These are phyloP conservation scores for Suhomyces xylopsoci DNA, from an alignment of 805 yeast genomes.

Conservation along the genomic window DNA sequence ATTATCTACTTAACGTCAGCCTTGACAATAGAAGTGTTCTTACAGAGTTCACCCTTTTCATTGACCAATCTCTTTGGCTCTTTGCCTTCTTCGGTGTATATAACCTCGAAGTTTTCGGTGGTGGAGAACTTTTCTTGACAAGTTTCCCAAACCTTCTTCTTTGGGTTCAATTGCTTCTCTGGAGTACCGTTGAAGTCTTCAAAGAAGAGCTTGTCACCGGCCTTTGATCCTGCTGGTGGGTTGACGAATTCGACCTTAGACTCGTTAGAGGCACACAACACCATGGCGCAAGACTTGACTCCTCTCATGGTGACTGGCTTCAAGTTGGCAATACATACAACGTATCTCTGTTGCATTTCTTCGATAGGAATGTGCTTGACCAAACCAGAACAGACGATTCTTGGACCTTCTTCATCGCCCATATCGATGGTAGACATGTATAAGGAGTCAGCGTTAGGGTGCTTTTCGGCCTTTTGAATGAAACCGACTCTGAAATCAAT, in stretches of 20 bases:
- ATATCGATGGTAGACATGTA: slow-evolving; percentile 95
- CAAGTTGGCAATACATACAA: slow-evolving; percentile 89
- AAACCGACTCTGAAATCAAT: slow-evolving; percentile 94
- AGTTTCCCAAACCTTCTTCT: slow-evolving; percentile 97
- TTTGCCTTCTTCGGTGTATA: slow-evolving; percentile 78
- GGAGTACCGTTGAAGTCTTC: slow-evolving; percentile 89
- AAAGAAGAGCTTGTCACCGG: slow-evolving; percentile 96
- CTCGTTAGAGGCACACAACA: slow-evolving; percentile 83
- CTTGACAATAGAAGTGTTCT: slow-evolving; percentile 64
- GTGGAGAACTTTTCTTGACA: slow-evolving; percentile 91
- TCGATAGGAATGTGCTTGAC: slow-evolving; percentile 87
- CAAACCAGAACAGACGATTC: slow-evolving; percentile 97
- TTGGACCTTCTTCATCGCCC: slow-evolving; percentile 96
- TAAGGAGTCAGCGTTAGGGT: slow-evolving; percentile 96
- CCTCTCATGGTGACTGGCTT: slow-evolving; percentile 99
- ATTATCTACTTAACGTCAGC: slow-evolving; percentile 71
- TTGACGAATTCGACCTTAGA: slow-evolving; percentile 82
- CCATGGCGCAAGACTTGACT: slow-evolving; percentile 94
- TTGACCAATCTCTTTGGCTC: slow-evolving; percentile 72
- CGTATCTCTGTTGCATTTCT: slow-evolving; percentile 92
- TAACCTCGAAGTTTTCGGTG: slow-evolving; percentile 67
- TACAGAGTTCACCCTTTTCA: slow-evolving; percentile 73
- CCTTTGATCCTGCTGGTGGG: slow-evolving; percentile 88
- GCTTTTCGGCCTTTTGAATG: slow-evolving; percentile 93
- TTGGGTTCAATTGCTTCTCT: slow-evolving; percentile 90